Conservation (phyloP, 1,284 basidiomycete species). For the Gymnopus androsaceus region DNA sequence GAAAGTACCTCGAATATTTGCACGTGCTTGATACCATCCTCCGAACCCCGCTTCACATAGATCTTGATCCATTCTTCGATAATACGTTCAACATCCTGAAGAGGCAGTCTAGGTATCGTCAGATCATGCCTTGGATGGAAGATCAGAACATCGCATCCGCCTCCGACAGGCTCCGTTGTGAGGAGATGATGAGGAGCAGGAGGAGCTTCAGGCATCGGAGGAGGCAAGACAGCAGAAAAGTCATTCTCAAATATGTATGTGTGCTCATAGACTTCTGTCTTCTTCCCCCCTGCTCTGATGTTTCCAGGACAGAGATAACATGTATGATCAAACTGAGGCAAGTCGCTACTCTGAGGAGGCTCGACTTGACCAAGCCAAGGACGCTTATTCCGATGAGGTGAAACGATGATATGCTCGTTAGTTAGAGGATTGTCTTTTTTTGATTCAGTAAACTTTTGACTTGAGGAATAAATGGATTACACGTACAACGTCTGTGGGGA, state of each 20-base stretch:
- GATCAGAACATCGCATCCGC: slow-evolving; percentile 87
- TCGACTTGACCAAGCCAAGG: slow-evolving; percentile 89
- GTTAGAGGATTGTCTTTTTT: slow-evolving; percentile 73
- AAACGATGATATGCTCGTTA: slow-evolving; percentile 80
- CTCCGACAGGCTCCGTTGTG: slow-evolving; percentile 72
- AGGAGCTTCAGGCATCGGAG: slow-evolving; percentile 51
- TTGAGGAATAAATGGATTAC: background rate
- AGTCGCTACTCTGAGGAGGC: slow-evolving; percentile 49
- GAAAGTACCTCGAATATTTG: slow-evolving; percentile 83
- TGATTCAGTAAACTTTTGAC: slow-evolving; percentile 9
- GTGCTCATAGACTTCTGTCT: slow-evolving; percentile 70
- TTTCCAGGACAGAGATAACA: slow-evolving; percentile 96
- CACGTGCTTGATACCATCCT: slow-evolving; percentile 76
- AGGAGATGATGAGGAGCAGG: slow-evolving; percentile 63
- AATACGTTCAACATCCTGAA: slow-evolving; percentile 67
- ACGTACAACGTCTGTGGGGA: slow-evolving; percentile 72
- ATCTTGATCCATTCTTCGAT: slow-evolving; percentile 79
- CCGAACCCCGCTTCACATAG: slow-evolving; percentile 61
- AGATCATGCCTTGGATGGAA: slow-evolving; percentile 91
- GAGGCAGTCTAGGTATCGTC: slow-evolving; percentile 77
- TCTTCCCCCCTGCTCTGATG: slow-evolving; percentile 70
- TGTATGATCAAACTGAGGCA: slow-evolving; percentile 73
- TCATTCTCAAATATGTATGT: slow-evolving; percentile 86
- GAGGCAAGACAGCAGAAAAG: slow-evolving; percentile 79
- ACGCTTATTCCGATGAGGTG: slow-evolving; percentile 80